A percentile compares a stretch with the other conserved stretches of the same genome.
These are phyloP conservation scores for Verbena officinalis DNA, from an alignment of 257 asterid genomes.

Conservation along the genomic window DNA sequence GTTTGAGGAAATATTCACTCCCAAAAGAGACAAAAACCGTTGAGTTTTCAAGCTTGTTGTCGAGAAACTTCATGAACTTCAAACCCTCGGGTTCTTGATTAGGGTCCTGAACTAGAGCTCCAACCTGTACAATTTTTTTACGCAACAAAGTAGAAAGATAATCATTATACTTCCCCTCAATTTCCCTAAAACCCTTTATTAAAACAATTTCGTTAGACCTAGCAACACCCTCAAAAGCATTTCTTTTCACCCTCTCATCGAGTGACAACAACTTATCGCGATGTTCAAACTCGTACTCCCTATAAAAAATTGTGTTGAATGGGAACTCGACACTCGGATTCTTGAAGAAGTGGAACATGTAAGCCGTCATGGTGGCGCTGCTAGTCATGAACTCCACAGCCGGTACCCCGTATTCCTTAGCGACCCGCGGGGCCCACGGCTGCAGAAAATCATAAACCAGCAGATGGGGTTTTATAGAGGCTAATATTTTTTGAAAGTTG, in stretches of 20 bases:
- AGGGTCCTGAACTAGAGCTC: conserved; percentile 46
- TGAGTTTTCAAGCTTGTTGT: conserved; percentile 33
- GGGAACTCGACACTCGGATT: conserved; percentile 28
- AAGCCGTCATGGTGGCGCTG: conserved; percentile 40
- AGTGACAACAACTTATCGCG: conserved; percentile 7
- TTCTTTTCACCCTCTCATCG: background rate
- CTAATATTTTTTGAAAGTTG: conserved; percentile 30
- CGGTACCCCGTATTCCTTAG: conserved; percentile 28
- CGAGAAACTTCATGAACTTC: conserved; percentile 35
- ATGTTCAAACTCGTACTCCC: conserved; percentile 27
- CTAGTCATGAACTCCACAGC: conserved; percentile 47
- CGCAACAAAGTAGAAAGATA: conserved; percentile 19
- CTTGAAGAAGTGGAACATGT: conserved; percentile 29
- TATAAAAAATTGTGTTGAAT: conserved; percentile 14
- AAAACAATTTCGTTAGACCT: conserved; percentile 34
- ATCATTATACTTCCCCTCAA: conserved; percentile 43
- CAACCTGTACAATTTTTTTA: conserved; percentile 44
- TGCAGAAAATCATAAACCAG: conserved; percentile 50
- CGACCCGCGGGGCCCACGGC: conserved; percentile 51
- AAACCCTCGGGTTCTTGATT: conserved; percentile 5
- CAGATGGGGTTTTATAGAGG: conserved; percentile 32
- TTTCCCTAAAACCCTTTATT: conserved; percentile 45
- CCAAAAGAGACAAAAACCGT: conserved; percentile 53
- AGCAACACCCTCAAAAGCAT: conserved; percentile 19
- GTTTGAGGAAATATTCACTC: conserved; percentile 46